Evolutionary conservation across 2,329 filamentous ascomycete species (phyloP), one percentile per base, ranked within the genome.

Genomic region (Boeremia lycopersici): DNA sequence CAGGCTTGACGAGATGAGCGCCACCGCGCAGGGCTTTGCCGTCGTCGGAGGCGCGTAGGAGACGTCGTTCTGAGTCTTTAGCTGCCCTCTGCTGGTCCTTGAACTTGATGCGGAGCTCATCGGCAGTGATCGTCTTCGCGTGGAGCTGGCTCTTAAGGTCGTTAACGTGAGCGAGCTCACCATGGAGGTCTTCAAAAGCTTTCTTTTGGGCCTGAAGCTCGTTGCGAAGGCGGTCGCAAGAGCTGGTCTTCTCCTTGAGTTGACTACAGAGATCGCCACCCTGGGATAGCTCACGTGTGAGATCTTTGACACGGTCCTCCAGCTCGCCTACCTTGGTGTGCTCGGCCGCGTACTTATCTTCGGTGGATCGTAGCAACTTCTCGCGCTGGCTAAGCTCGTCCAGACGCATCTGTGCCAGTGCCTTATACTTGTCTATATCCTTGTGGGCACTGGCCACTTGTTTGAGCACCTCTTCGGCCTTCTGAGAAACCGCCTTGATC

Each of bases 1-100:
- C 31, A 1, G 71, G 69, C 4, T 45, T 33, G 29, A 72, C 65
- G 1, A 71, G 48, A 35, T 71, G 67, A 4, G 64, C 64, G 3
- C 60, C 71, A 15, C 67, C 68, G 5, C 60, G 61, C 10, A 73
- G 65, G 2, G 44, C 40, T 7, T 53, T 47, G 6, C 54, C 53
- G 4, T 59, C 45, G 10, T 65, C 48, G 3, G 52, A 39, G n/a
- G 60, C 64, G 2, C 51, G 36, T n/a, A 54, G 29, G 8, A 60
- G 25, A 11, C 60, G 55, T 4, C 6, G 4, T 25, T 25, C 11
- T 7, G 28, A 12, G 17, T 47, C 11, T 17, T 47, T 17, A 19
- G 28, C 28, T 17, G 17, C 12, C 29, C 31, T 39, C 44, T 47
- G 26, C 35, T 39, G 44, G 6, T 56, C 15, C 19, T 25, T 39